A percentile compares a stretch with the other conserved stretches of the same genome.
Conservation (phyloP, 441 rosid genomes). For the Jatropha podagrica region DNA sequence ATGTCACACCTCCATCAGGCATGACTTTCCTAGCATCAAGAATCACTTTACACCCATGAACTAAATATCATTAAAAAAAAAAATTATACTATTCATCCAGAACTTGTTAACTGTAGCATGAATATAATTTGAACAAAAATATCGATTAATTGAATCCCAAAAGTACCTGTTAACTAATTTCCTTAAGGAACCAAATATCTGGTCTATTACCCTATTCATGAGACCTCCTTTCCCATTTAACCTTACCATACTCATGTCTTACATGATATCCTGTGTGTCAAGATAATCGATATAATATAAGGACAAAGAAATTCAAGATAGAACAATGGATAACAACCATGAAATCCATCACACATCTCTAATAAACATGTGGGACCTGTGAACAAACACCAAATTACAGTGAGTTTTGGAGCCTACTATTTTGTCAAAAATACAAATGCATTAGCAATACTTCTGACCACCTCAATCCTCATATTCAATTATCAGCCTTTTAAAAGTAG, state of each 20-base stretch:
- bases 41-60: not conserved
- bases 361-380: not conserved
- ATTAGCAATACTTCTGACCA: not conserved
- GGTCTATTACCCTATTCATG: constrained; percentile 35
- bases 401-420: not conserved
- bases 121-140: constrained; percentile 1
- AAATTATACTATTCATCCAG: not conserved
- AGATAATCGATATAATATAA: constrained; percentile 28
- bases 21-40: not conserved
- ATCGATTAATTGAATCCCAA: not conserved
- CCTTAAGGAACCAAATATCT: constrained; percentile 41
- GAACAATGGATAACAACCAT: constrained; percentile 17
- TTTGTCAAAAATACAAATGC: not conserved
- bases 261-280: constrained; percentile 26
- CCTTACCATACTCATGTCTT: constrained; percentile 28
- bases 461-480: not conserved
- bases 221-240: constrained; percentile 37
- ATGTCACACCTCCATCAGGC: not conserved
- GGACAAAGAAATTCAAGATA: constrained; percentile 22
- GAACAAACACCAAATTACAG: not conserved
- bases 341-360: not conserved
- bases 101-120: constrained; percentile 2
- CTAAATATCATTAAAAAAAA: not conserved
- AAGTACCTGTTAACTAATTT: constrained; percentile 47
- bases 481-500: not conserved